phyloP scores from a whole-genome alignment of 495 filamentous ascomycete species.

The Annulohypoxylon maeteangense region DNA sequence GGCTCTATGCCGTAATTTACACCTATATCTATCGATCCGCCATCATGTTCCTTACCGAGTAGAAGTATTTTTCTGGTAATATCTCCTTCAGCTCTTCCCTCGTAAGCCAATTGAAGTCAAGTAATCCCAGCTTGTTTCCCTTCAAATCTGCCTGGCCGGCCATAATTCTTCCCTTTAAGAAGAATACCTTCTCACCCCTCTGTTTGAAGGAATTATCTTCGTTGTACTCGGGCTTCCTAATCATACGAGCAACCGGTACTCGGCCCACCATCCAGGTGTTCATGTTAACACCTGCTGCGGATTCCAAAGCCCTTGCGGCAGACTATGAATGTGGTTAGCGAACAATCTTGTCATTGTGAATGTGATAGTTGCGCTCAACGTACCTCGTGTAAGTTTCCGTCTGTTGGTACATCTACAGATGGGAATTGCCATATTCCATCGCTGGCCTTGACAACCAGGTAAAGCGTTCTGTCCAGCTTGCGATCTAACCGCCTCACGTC shows the following conservation, averaged over 20 bases:
- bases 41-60: slow-evolving; percentile 81
- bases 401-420: slow-evolving; percentile 67
- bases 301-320: slow-evolving; percentile 77
- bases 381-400: slow-evolving; percentile 85
- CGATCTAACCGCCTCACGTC: slow-evolving; percentile 83
- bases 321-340: slow-evolving; percentile 64
- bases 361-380: slow-evolving; percentile 43
- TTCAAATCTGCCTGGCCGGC: slow-evolving; percentile 89
- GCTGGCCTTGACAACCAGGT: slow-evolving; percentile 79
- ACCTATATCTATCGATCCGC: slow-evolving; percentile 65
- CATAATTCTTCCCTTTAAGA: slow-evolving; percentile 95
- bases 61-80: slow-evolving; percentile 73
- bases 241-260: slow-evolving; percentile 84
- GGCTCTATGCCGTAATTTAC: slow-evolving; percentile 12
- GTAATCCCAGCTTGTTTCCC: slow-evolving; percentile 74
- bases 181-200: slow-evolving; percentile 85
- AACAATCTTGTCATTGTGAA: not conserved
- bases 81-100: slow-evolving; percentile 82
- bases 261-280: slow-evolving; percentile 98
- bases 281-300: slow-evolving; percentile 91
- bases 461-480: slow-evolving; percentile 79
- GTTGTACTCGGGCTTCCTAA: slow-evolving; percentile 57
- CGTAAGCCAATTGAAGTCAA: slow-evolving; percentile 91
- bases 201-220: slow-evolving; percentile 49
- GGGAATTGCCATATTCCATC: slow-evolving; percentile 85